Conservation (phyloP, 2,329 filamentous ascomycete species). For the Juglanconis sp. region DNA sequence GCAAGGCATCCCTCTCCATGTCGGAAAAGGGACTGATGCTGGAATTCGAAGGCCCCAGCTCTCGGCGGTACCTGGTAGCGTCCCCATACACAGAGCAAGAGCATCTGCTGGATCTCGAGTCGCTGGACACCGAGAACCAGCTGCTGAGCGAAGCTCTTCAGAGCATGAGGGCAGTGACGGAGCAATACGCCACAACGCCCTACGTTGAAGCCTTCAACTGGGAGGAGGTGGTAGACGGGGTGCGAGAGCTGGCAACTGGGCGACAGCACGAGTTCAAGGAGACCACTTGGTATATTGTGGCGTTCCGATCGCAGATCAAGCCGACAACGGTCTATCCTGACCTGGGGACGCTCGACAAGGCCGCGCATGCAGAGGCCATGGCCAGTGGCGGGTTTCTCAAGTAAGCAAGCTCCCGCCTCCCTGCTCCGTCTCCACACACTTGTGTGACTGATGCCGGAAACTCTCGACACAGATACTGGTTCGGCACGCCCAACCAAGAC, state of each 20-base stretch:
- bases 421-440: constrained; percentile 9
- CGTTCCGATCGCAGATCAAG: constrained; percentile 73
- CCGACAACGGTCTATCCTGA: constrained; percentile 63
- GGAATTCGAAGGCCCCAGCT: constrained; percentile 1
- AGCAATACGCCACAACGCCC: constrained; percentile 72
- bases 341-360: constrained; percentile 71
- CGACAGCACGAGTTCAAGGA: constrained; percentile 55
- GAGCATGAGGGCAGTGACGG: constrained; percentile 56
- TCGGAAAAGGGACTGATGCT: background rate
- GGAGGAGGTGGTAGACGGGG: constrained; percentile 55
- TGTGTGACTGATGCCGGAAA: background rate
- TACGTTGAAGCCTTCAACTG: constrained; percentile 80
- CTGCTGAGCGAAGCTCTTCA: constrained; percentile 71
- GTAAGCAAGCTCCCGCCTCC: constrained; percentile 35
- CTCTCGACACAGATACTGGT: constrained; percentile 69
- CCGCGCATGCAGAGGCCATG: constrained; percentile 76
- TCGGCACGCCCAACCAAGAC: constrained; percentile 67
- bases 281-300: constrained; percentile 76
- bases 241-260: constrained; percentile 49
- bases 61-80: constrained; percentile 50
- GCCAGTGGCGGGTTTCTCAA: constrained; percentile 79
- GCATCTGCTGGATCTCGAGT: constrained; percentile 71
- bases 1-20: background rate
- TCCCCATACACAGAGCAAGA: constrained; percentile 72
- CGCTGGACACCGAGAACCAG: constrained; percentile 61